Evolutionary conservation across 352 stramenopile genomes (phyloP).

Genomic region (Aphanomyces cochlioides): DNA sequence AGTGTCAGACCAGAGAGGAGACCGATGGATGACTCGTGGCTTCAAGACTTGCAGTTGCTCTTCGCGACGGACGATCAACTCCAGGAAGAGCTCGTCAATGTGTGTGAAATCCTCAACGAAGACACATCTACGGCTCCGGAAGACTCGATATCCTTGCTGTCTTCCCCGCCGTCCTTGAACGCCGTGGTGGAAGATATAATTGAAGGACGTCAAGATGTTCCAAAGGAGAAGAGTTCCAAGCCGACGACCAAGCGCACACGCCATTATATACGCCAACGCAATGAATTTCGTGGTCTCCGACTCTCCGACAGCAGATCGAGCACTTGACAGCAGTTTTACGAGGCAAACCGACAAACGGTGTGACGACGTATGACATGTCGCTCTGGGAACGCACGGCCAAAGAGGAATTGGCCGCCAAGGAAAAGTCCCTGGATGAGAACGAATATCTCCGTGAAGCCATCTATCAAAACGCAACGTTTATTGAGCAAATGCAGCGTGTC

Average conservation of each 20-base stretch:
- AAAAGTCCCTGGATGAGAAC: slow-evolving; percentile 1
- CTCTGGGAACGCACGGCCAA: not conserved
- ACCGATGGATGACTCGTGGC: not conserved
- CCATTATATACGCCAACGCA: too few relatives aligned
- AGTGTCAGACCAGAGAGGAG: too few relatives aligned
- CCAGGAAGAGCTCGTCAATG: not conserved
- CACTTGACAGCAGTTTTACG: not conserved
- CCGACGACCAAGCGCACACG: too few relatives aligned
- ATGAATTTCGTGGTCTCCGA: not conserved
- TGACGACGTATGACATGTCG: too few relatives aligned
- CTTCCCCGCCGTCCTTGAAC: too few relatives aligned
- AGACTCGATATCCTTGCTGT: too few relatives aligned
- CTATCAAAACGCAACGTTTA: slow-evolving; percentile 1
- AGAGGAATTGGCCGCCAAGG: not conserved
- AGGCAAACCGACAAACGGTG: too few relatives aligned
- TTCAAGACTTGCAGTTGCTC: slow-evolving; percentile 9
- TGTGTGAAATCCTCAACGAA: not conserved
- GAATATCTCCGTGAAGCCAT: slow-evolving; percentile 9
- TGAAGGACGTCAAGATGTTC: too few relatives aligned
- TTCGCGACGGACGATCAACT: slow-evolving; percentile 8
- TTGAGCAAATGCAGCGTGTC: slow-evolving; percentile 16
- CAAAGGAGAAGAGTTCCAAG: too few relatives aligned
- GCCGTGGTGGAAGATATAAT: too few relatives aligned
- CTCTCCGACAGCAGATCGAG: not conserved
- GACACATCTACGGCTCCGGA: too few relatives aligned